Conservation (phyloP, 1,139 yeast species). For the Kluyveromyces sp. region DNA sequence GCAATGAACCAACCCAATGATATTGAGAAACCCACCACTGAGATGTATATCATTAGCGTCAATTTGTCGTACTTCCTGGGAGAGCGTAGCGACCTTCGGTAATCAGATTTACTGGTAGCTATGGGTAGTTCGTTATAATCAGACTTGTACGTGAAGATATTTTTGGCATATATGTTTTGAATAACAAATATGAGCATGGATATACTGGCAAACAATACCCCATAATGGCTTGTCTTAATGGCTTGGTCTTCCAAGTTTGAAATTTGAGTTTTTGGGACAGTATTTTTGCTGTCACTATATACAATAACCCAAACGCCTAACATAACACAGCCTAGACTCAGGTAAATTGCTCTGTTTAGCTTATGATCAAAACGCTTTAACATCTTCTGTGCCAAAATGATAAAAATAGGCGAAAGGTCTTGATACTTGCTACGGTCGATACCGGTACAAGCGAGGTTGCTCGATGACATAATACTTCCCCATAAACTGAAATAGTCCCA, state of each 20-base stretch:
- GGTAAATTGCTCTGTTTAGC: constrained; percentile 68
- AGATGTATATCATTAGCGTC: constrained; percentile 80
- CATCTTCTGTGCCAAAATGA: constrained; percentile 68
- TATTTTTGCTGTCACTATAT: constrained; percentile 21
- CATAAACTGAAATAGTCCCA: constrained; percentile 85
- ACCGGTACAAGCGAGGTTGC: constrained; percentile 90
- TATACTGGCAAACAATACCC: constrained; percentile 67
- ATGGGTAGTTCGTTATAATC: constrained; percentile 12
- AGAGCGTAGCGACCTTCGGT: constrained; percentile 2
- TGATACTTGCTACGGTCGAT: constrained; percentile 87
- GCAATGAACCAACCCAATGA: constrained; percentile 76
- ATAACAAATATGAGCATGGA: constrained; percentile 84
- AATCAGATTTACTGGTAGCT: constrained; percentile 9
- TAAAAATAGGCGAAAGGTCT: constrained; percentile 86
- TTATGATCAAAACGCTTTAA: constrained; percentile 43
- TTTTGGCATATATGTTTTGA: constrained; percentile 89
- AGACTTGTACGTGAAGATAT: constrained; percentile 53
- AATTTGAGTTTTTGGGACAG: constrained; percentile 7
- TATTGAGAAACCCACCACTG: constrained; percentile 66
- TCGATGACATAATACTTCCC: constrained; percentile 87
- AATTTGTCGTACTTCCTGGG: constrained; percentile 59
- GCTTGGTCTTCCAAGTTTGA: constrained; percentile 11
- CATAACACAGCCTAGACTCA: constrained; percentile 47
- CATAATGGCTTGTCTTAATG: constrained; percentile 43
- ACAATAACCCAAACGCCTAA: constrained; percentile 33